Evolutionary conservation across 305 asterid species (phyloP).

Genomic region (Stenogyne calaminthoides): DNA sequence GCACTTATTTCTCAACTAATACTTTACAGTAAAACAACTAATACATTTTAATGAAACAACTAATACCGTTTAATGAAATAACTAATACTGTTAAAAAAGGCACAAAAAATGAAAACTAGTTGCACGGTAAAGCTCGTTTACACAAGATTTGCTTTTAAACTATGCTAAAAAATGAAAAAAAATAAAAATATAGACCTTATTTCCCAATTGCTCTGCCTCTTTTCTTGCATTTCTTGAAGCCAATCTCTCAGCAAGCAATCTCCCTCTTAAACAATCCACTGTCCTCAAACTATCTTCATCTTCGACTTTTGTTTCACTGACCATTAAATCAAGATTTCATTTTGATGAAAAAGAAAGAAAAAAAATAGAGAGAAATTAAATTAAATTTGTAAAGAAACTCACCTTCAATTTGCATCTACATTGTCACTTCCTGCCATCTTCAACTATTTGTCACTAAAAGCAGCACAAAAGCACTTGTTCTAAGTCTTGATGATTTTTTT

Average conservation of each 20-base stretch:
- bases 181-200: conserved; percentile 40
- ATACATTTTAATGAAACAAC: not conserved
- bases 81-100: too few species aligned
- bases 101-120: too few species aligned
- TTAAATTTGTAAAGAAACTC: not conserved
- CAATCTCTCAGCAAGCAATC: conserved; percentile 74
- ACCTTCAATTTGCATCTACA: conserved; percentile 39
- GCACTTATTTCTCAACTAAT: too few species aligned
- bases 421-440: conserved; percentile 36
- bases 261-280: conserved; percentile 66
- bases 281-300: conserved; percentile 54
- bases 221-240: conserved; percentile 67
- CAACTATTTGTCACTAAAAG: not conserved
- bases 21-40: too few species aligned
- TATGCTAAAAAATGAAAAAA: not conserved
- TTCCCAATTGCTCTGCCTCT: conserved; percentile 52
- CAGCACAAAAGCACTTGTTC: not conserved
- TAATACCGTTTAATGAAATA: not conserved
- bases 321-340: not conserved
- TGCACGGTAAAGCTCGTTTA: too few species aligned
- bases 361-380: not conserved
- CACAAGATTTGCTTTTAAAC: too few species aligned
- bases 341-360: not conserved
- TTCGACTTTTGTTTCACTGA: conserved; percentile 45
- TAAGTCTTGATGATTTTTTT: too few species aligned